Percentiles rank a stretch among this genome's conserved stretches.
phyloP scores from a whole-genome alignment of 1,284 basidiomycete species.

The Termitomyces sp. region DNA sequence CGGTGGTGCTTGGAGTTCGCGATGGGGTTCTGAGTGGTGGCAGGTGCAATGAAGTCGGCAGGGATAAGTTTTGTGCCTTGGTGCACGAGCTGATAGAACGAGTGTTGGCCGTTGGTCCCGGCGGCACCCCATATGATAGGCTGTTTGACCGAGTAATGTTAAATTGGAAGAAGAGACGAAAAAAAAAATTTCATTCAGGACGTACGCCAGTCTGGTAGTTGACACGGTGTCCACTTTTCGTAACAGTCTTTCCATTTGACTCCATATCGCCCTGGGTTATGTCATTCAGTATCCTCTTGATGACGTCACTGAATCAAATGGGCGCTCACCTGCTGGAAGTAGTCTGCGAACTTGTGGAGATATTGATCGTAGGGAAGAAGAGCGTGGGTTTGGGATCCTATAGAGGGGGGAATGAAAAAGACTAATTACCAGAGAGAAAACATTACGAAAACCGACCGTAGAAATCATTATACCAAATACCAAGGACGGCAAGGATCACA shows the following conservation, averaged over 20 bases:
- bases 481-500: conserved; percentile 86
- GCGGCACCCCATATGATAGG: conserved; percentile 99
- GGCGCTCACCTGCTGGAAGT: conserved; percentile 85
- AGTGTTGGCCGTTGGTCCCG: conserved; percentile 98
- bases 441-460: conserved; percentile 51
- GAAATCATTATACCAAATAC: conserved; percentile 99
- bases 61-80: conserved; percentile 94
- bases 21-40: conserved; percentile 91
- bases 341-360: conserved; percentile 98
- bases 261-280: conserved; percentile 86
- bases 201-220: conserved; percentile 93
- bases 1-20: conserved; percentile 87
- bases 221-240: conserved; percentile 89
- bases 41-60: conserved; percentile 93
- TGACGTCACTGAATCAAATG: not conserved
- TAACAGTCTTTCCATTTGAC: conserved; percentile 96
- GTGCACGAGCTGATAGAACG: conserved; percentile 98
- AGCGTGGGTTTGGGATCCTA: conserved; percentile 88
- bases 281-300: not conserved
- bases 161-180: not conserved
- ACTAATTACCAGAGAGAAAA: not conserved
- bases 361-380: conserved; percentile 98
- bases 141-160: conserved; percentile 29
- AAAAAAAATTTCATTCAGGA: conserved; percentile 18
- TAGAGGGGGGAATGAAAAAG: not conserved